Evolutionary conservation across 768 basidiomycete genomes (phyloP), one percentile per base, ranked within the genome.

Genomic region (Dioszegia hungarica): DNA sequence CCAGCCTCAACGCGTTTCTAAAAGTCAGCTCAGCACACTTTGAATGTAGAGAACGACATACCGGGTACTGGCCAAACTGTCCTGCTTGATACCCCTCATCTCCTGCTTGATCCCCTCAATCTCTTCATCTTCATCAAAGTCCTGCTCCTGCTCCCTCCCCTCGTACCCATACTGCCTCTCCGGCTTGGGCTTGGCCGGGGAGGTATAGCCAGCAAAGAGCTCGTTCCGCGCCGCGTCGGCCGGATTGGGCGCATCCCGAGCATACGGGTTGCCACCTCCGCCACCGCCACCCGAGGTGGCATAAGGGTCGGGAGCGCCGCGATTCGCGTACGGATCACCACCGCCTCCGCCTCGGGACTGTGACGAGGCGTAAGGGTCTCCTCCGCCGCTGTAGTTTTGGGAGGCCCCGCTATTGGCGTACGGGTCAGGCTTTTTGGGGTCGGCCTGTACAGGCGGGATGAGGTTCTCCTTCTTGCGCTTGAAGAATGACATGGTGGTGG

Each of bases 21-120:
- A 8, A 4, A 2, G 12, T 56, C 22, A 47, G 40, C 31, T 22
- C 33, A n/a, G n/a, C n/a, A 14, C 12, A 1, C 38, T 41, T 22
- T 15, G 17, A 37, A 12, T 24, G 5, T 15, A 17, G 44, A 20
- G 6, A 12, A 34, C 14, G 22, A 67, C 74, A 51, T 19, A 75
- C 74, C 93, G 80, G 0, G 91, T 88, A 15, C 88, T 87, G 53
- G 84, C 85, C 44, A 93, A 86, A 71, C 85, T 87, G 67, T 97
- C 93, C 77, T 97, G 91, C 78, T 99, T 98, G 60, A 87, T 74
- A 68, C 83, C 88, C 55, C 85, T 82, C 58, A 89, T 91, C 77
- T 92, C 86, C 67, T 89, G 84, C 78, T 95, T 97, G 78, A 99
- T 97, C 24, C 86, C 90, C 78, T 99, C 94, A 5, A 92, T 79